Base-by-base conservation (phyloP, 768 basidiomycete genomes). In the Naganishia vishniacii region DNA sequence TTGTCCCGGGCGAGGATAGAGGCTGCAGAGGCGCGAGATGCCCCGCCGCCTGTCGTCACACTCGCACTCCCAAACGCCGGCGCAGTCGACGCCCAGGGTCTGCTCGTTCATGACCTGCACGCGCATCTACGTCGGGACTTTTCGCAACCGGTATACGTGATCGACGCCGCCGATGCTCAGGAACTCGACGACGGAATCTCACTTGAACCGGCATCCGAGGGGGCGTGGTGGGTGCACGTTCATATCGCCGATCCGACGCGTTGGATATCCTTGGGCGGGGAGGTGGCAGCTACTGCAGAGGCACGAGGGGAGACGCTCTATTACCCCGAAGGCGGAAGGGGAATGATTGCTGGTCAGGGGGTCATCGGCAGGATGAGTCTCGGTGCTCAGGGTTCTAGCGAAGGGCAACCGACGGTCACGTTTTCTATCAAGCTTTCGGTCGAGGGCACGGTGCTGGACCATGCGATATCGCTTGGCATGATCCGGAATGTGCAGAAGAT, bases 171-270 rank as follows among this genome's bases (percentile, higher is more conserved):
- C 0, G 73, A 70, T 7, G 92, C 95, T 0, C 78, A 87, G 70
- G 95, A 99, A 72, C 82, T 98, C 23, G 95, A 99, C 73, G 95
- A 99, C 73, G 95, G 91, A 2, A 70, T 99, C 32, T 93, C 92
- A 1, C 72, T 97, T 31, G 88, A 94, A 67, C 80, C 82, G 0
- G 84, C 88, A 49, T 83, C 84, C 1, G 66, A 66, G 18, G 82
- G 81, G 16, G 81, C 76, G 20, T 73, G 78, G 47, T 98, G 95
- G 94, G 73, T 94, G 12, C 93, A 97, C 70, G 81, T 87, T 26
- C 95, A 98, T 73, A 82, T 99, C 62, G 93, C 95, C 11, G 95
- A 99, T 74, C 93, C 93, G 0, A 91, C 90, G 1, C 80, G 86
- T 12, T 68, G 87, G 49, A 81, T 99, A 26, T 86, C 86, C 20